Base-by-base conservation (phyloP, 106 monocot species). In the Vanilla planifolia region DNA sequence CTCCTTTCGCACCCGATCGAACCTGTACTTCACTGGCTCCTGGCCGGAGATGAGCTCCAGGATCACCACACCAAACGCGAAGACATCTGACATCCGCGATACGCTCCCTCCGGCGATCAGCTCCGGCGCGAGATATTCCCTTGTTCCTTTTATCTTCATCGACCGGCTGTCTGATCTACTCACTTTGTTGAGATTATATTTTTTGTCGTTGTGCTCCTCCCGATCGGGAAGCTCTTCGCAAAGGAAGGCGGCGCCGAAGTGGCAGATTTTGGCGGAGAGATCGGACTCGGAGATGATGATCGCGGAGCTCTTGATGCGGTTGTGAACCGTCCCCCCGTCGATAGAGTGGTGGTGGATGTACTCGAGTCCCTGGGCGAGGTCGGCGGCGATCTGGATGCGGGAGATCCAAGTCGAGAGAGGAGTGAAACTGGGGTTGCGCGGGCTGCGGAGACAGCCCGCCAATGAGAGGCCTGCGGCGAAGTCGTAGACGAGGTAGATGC, bases 81-180 rank as follows among this genome's bases (percentile, higher is more conserved):
- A 94, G 21, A 89, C 80, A 77, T 94, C 93, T 21, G 84, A 88
- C 29, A 62, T 75, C 56, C 48, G 72, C 5, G 92, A 84, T 11
- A 73, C 30, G 9, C 3, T n/a, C 7, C 70, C 80, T 8, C 84
- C 83, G 2, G 63, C 36, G 42, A 78, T 21, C 6, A 89, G 47
- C 62, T 94, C 93, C 48, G 93, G 93, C 20, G 93, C 85, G 39
- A 89, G 80, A 75, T 92, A 88, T 2, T 78, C 88, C 55, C 84
- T 79, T 30, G 80, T 65, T 19, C 92, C 87, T n/a, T 80, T 62
- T 32, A 92, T 84, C 59, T 66, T 69, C 70, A 39, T 58, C 41
- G 50, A n/a, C 9, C 56, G 22, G 82, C 73, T 68, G 68, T 41
- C 27, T 34, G 65, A 41, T 36, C 37, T n/a, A 32, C 25, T 53